Base-by-base conservation (phyloP, 306 rosid species). In the Gastrolobium villosum region DNA sequence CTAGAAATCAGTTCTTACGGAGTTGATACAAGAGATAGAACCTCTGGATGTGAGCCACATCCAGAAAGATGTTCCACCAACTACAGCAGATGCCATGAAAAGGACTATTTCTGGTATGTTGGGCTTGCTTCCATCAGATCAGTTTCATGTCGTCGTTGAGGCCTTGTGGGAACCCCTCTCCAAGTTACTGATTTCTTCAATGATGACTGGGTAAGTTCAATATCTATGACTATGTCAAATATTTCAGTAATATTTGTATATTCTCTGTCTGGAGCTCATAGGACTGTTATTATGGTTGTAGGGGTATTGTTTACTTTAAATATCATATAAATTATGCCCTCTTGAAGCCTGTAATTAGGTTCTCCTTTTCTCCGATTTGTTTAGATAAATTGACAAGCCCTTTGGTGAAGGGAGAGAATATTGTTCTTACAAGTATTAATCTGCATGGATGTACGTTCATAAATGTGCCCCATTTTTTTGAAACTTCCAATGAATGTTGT, bases 81-180 rank as follows among this genome's bases (percentile, higher is more conserved):
- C 90, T 13, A 92, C 98, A 0, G 90, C 94, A 9, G 98, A 91
- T 82, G 99, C 99, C 60, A 95, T 92, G 97, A 95, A 95, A 82
- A 88, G 97, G 86, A 95, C 95, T 2, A 88, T 95, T 48, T 95
- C 99, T 5, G 97, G 99, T 75, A 92, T 95, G 99, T 63, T 95
- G 78, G 99, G 99, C 43, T 81, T 95, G 79, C 98, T 95, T 71
- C 99, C 99, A 3, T 92, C 99, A 11, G 94, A 85, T 76, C 98
- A 92, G 59, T 92, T 95, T 74, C 92, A 89, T 41, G 99, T 95
- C 59, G 84, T 89, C 10, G 86, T 92, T 26, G 98, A 95, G 85
- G 98, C 99, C 34, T 70, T 92, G 81, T 95, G 98, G 99, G 96
- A 87, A 50, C 92, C 99, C 20, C 90, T 95, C 52, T 95, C 99